Evolutionary conservation across 2,329 filamentous ascomycete genomes (phyloP).

Genomic region (Penicillium oxalicum): DNA sequence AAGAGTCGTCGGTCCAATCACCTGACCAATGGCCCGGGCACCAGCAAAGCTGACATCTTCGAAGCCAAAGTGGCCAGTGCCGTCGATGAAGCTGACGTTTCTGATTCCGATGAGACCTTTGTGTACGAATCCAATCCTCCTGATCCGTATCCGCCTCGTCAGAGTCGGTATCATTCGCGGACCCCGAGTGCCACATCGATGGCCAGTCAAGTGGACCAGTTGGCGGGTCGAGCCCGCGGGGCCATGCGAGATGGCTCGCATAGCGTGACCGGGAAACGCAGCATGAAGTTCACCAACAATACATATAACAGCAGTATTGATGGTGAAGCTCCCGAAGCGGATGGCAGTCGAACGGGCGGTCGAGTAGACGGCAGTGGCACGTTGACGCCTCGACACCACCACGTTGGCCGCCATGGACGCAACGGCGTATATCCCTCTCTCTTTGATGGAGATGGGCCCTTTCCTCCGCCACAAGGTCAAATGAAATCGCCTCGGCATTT

Average conservation of each 20-base stretch:
- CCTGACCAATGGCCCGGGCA: slow-evolving; percentile 51
- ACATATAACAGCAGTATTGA: slow-evolving; percentile 60
- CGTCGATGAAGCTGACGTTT: slow-evolving; percentile 92
- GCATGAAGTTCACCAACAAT: slow-evolving; percentile 90
- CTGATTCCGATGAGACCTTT: slow-evolving; percentile 96
- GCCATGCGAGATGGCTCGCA: slow-evolving; percentile 60
- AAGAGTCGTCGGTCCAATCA: slow-evolving; percentile 69
- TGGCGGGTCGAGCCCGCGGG: slow-evolving; percentile 54
- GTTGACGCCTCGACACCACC: slow-evolving; percentile 66
- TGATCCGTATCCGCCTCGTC: slow-evolving; percentile 51
- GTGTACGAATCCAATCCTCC: slow-evolving; percentile 96
- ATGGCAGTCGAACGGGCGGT: slow-evolving; percentile 54
- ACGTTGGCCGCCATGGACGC: slow-evolving; percentile 73
- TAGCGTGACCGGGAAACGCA: slow-evolving; percentile 69
- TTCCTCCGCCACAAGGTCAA: slow-evolving; percentile 55
- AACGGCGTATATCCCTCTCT: slow-evolving; percentile 62
- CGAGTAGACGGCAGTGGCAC: slow-evolving; percentile 53
- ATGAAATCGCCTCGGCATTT: slow-evolving; percentile 56
- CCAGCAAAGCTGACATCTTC: slow-evolving; percentile 96
- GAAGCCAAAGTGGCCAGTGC: slow-evolving; percentile 94
- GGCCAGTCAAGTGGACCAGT: slow-evolving; percentile 45
- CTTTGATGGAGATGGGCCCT: slow-evolving; percentile 72
- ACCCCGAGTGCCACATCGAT: slow-evolving; percentile 89
- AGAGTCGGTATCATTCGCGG: slow-evolving; percentile 79
- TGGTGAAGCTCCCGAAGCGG: slow-evolving; percentile 62